Conservation (phyloP, 495 filamentous ascomycete genomes). For the Podospora fimiseda region DNA sequence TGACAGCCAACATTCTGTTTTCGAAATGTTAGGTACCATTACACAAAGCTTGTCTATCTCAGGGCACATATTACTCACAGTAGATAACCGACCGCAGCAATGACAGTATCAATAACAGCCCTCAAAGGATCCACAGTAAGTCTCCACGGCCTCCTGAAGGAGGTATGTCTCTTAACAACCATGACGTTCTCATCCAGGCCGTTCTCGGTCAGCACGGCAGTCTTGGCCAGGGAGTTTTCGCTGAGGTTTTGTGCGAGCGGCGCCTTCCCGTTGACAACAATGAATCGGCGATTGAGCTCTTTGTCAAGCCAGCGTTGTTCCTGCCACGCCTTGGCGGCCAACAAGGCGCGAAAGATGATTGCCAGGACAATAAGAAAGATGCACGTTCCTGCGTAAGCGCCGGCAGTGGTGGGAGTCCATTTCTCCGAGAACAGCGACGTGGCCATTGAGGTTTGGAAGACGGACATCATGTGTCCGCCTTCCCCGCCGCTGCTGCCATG, state of each 20-base stretch:
- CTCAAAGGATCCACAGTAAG: constrained; percentile 71
- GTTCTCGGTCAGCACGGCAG: constrained; percentile 55
- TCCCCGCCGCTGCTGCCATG: constrained; percentile 4
- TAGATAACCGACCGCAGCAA: constrained; percentile 74
- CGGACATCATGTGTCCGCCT: constrained; percentile 37
- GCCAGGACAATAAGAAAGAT: constrained; percentile 77
- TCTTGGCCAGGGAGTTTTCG: constrained; percentile 47
- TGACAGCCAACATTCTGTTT: constrained; percentile 95
- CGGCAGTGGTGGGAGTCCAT: constrained; percentile 65
- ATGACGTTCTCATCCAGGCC: constrained; percentile 69
- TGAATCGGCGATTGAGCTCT: constrained; percentile 65
- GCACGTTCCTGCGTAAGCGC: constrained; percentile 75
- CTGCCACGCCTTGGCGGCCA: constrained; percentile 57
- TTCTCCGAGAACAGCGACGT: constrained; percentile 66
- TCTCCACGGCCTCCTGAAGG: constrained; percentile 59
- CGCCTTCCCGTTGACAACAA: constrained; percentile 61
- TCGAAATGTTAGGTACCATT: background rate
- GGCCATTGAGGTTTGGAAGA: constrained; percentile 59
- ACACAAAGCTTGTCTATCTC: no score
- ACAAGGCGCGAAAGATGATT: constrained; percentile 57
- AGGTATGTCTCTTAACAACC: constrained; percentile 51
- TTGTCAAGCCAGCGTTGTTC: constrained; percentile 51
- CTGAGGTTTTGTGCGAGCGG: constrained; percentile 49
- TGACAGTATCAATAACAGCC: constrained; percentile 59
- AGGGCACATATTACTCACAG: constrained; percentile 83